Evolutionary conservation across 2,329 filamentous ascomycete genomes (phyloP), one percentile per base, ranked within the genome.

Genomic region (Aspergillus ruber): DNA sequence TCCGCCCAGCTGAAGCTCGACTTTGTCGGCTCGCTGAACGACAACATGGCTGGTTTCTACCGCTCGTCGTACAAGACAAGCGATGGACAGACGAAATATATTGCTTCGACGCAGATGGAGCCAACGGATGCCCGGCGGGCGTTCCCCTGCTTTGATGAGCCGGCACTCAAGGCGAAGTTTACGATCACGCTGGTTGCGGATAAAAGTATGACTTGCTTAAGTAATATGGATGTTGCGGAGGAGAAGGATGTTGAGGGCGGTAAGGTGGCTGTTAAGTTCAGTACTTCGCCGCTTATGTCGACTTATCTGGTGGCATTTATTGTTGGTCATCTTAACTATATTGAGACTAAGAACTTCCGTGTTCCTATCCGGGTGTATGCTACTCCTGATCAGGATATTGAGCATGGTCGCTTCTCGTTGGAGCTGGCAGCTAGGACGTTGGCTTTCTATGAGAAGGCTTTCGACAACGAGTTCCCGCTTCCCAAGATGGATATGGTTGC

Each of bases 11-110:
- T 94, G 52, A 83, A 84, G 62, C 81, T 90, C 60, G 84, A 80
- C 57, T 95, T 94, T 70, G 84, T 81, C 8, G 90, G 90, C 36
- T 79, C 77, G 39, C 74, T 95, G 61, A 95, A 95, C 69, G 88
- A 95, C 67, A 91, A 93, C 72, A 95, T 97, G 89, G 90, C 90
- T 43, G 91, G 91, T 42, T 97, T 97, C 79, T 97, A 97, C 73
- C 83, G 91, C 49, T 95, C 90, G 1, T 94, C 89, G 6, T 97
- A 91, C 77, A 94, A 93, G 76, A 84, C 82, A 51, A 72, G 81
- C 43, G 83, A 93, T 62, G 91, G 91, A 35, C 82, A 81, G 50
- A 83, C 85, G 49, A 87, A 86, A 56, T 86, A 90, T 66, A 78
- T 97, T 63, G 91, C 90, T 23, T 91, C 90, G 21, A 88, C 88